These are phyloP conservation scores for Zygotorulaspora chibaensis DNA, from an alignment of 805 yeast genomes.

Conservation along the genomic window DNA sequence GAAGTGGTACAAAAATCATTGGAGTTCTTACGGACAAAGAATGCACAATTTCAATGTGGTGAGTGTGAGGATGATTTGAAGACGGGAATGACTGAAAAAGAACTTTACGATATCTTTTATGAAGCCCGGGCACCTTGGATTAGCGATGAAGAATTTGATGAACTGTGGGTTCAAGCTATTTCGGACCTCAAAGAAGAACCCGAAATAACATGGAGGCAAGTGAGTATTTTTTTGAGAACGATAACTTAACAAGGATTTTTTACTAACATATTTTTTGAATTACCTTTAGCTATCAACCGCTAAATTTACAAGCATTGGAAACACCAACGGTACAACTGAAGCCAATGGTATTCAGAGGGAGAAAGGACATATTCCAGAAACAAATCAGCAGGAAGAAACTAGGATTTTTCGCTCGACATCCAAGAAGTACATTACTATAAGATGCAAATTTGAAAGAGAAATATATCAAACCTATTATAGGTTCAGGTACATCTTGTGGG, in stretches of 20 bases:
- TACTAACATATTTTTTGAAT: slow-evolving; percentile 27
- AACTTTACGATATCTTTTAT: slow-evolving; percentile 49
- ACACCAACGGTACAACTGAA: slow-evolving; percentile 37
- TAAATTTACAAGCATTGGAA: slow-evolving; percentile 39
- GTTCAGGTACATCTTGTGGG: slow-evolving; percentile 23
- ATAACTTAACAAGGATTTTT: slow-evolving; percentile 1
- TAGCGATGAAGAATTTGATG: slow-evolving; percentile 55
- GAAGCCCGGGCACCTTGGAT: slow-evolving; percentile 36
- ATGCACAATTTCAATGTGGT: slow-evolving; percentile 63
- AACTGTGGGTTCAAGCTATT: slow-evolving; percentile 65
- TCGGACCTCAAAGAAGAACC: slow-evolving; percentile 60
- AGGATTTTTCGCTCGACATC: slow-evolving; percentile 70
- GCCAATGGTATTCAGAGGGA: slow-evolving; percentile 38
- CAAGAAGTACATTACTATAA: slow-evolving; percentile 54
- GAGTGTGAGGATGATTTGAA: slow-evolving; percentile 42
- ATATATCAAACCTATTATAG: slow-evolving; percentile 38
- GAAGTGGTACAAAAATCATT: slow-evolving; percentile 64
- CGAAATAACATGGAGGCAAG: slow-evolving; percentile 76
- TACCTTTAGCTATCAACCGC: slow-evolving; percentile 25
- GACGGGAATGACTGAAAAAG: slow-evolving; percentile 49
- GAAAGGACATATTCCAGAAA: slow-evolving; percentile 37
- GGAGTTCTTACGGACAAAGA: slow-evolving; percentile 58
- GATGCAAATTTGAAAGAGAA: slow-evolving; percentile 53
- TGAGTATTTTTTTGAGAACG: slow-evolving; percentile 31
- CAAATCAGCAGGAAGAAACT: slow-evolving; percentile 34